Evolutionary conservation across 768 basidiomycete species (phyloP).

Genomic region (Rhizopogon vulgaris): DNA sequence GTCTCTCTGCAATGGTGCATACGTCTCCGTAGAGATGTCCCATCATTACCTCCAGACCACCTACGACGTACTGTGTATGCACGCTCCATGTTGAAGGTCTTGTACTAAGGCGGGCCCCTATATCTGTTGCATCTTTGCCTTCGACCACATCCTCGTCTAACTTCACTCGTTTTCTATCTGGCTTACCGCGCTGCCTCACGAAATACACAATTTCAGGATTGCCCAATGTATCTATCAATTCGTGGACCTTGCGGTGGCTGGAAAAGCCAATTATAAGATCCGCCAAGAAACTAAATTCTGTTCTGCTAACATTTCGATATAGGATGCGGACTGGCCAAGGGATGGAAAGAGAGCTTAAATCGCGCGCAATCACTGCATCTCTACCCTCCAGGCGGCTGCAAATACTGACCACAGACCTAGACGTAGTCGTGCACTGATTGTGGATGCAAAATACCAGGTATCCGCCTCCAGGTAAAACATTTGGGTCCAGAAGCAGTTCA

Average conservation of each 20-base stretch:
- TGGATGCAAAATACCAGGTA: slow-evolving; percentile 34
- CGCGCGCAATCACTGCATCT: background rate
- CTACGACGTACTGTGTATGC: background rate
- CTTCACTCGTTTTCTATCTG: background rate
- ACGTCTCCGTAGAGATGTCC: background rate
- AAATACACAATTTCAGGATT: background rate
- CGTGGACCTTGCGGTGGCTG: background rate
- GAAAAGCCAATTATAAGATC: background rate
- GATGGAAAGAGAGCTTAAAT: slow-evolving; percentile 2
- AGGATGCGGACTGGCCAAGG: slow-evolving; percentile 1
- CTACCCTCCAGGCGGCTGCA: background rate
- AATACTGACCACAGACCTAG: slow-evolving; percentile 6
- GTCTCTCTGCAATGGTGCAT: slow-evolving; percentile 2
- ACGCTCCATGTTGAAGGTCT: background rate
- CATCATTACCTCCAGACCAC: background rate
- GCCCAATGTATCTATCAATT: background rate
- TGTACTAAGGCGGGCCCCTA: background rate
- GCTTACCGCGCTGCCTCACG: background rate
- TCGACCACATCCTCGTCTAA: background rate
- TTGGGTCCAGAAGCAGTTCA: slow-evolving; percentile 25
- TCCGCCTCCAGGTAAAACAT: slow-evolving; percentile 35
- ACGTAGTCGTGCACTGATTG: slow-evolving; percentile 27
- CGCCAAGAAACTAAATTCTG: background rate
- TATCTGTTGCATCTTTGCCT: background rate
- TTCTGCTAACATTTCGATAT: slow-evolving; percentile 1